Conservation (phyloP, 192 early-diverging fungal genomes). For the Glomus cerebriforme region DNA sequence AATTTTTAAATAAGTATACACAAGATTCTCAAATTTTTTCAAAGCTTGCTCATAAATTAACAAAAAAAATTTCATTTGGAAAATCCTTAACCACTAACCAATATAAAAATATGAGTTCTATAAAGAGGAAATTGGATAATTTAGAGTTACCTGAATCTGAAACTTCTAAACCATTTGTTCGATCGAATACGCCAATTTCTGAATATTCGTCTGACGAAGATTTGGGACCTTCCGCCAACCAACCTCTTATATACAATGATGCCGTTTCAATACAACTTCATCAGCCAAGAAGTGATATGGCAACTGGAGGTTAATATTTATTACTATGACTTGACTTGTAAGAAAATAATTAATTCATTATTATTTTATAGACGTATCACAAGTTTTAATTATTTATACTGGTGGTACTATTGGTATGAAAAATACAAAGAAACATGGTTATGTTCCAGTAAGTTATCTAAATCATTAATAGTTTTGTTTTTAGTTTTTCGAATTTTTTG, state of each 20-base stretch:
- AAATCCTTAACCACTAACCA: neutral
- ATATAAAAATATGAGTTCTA: neutral
- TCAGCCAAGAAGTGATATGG: slow-evolving; percentile 15
- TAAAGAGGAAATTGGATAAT: neutral
- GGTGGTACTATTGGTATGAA: slow-evolving; percentile 96
- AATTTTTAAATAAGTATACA: neutral
- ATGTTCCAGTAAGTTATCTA: slow-evolving; percentile 57
- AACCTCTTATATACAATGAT: slow-evolving; percentile 16
- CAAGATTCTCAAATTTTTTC: neutral
- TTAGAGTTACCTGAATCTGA: neutral
- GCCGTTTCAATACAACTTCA: slow-evolving; percentile 6
- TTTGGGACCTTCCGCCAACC: neutral
- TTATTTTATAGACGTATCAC: slow-evolving; percentile 61
- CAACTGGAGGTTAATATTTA: neutral
- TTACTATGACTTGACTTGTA: neutral
- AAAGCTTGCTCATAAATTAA: neutral
- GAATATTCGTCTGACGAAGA: slow-evolving; percentile 4
- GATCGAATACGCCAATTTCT: neutral
- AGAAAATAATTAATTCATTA: neutral
- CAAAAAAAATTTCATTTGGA: neutral
- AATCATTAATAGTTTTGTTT: neutral
- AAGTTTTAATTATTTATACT: slow-evolving; percentile 90
- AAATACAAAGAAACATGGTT: slow-evolving; percentile 66
- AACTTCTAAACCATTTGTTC: neutral
- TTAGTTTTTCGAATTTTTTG: neutral